Conservation (phyloP, 106 monocot genomes). For the Hemerocallis citrina region DNA sequence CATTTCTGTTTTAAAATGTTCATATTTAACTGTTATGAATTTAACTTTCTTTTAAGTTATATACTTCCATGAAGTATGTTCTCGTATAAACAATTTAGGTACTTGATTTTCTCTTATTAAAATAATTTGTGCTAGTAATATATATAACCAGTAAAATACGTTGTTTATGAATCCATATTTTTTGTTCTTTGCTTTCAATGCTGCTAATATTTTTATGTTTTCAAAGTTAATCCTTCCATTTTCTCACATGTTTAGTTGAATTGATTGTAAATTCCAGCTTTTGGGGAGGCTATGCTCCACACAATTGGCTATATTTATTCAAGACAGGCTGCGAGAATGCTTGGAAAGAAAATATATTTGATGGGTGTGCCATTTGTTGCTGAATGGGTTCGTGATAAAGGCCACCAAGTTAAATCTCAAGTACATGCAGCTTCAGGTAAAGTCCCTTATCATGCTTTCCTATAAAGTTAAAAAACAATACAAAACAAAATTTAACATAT, state of each 20-base stretch:
- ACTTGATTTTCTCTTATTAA: too few species aligned
- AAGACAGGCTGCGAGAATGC: slow-evolving; percentile 65
- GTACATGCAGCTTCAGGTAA: slow-evolving; percentile 91
- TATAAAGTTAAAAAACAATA: not conserved
- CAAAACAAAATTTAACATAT: not conserved
- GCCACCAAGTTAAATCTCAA: slow-evolving; percentile 89
- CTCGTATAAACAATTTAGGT: too few species aligned
- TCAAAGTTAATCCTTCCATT: not conserved
- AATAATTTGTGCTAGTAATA: too few species aligned
- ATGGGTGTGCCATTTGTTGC: slow-evolving; percentile 94
- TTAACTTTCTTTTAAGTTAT: too few species aligned
- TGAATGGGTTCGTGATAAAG: slow-evolving; percentile 93
- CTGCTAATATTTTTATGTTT: not conserved
- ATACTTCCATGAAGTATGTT: too few species aligned
- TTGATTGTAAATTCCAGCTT: slow-evolving; percentile 45
- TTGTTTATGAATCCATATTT: too few species aligned
- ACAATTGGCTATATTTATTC: slow-evolving; percentile 97
- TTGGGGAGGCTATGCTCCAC: slow-evolving; percentile 97
- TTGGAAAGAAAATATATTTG: slow-evolving; percentile 60
- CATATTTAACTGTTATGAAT: too few species aligned
- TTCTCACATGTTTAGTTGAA: not conserved
- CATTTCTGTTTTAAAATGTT: too few species aligned
- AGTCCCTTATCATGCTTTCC: not conserved
- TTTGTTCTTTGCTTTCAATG: too few species aligned
- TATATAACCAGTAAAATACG: too few species aligned